Percentiles rank a stretch among this genome's conserved stretches.
phyloP scores from a whole-genome alignment of 129 eudicot species.

The Centrapalus pauciflorus region DNA sequence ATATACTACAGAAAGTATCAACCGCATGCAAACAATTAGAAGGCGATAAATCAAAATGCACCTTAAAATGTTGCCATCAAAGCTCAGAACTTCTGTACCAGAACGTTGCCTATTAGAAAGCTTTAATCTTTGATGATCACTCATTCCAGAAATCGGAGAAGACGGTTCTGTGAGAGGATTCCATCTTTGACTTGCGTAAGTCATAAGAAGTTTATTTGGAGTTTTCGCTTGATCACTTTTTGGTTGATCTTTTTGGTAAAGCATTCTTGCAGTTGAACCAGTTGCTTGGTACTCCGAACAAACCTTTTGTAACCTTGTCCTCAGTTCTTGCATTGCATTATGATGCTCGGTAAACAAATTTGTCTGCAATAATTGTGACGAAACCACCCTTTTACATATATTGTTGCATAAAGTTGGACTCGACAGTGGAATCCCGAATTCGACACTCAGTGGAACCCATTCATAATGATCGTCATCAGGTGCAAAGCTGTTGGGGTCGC shows the following conservation, averaged over 20 bases:
- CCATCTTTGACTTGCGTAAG: constrained; percentile 97
- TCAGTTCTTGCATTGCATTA: constrained; percentile 83
- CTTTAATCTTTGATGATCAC: constrained; percentile 73
- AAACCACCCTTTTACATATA: constrained; percentile 76
- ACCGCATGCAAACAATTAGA: neutral
- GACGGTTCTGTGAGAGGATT: constrained; percentile 86
- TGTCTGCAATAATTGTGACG: constrained; percentile 80
- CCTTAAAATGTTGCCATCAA: constrained; percentile 95
- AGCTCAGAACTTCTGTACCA: constrained; percentile 84
- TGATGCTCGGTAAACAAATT: constrained; percentile 70
- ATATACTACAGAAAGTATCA: constrained; percentile 9
- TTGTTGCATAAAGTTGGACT: constrained; percentile 82
- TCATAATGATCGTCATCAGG: constrained; percentile 69
- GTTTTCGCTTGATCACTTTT: constrained; percentile 35
- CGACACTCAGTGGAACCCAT: constrained; percentile 88
- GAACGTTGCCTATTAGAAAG: constrained; percentile 80
- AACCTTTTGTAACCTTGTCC: constrained; percentile 63
- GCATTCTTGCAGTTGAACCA: constrained; percentile 83
- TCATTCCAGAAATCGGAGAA: constrained; percentile 82
- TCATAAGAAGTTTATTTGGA: constrained; percentile 59
- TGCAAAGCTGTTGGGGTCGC: constrained; percentile 38
- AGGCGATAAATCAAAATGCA: constrained; percentile 23
- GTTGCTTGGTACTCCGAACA: constrained; percentile 87
- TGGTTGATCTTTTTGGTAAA: constrained; percentile 82
- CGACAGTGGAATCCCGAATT: constrained; percentile 88